These are phyloP conservation scores for Phaeotremella skinneri DNA, from an alignment of 768 basidiomycete species.

Conservation along the genomic window DNA sequence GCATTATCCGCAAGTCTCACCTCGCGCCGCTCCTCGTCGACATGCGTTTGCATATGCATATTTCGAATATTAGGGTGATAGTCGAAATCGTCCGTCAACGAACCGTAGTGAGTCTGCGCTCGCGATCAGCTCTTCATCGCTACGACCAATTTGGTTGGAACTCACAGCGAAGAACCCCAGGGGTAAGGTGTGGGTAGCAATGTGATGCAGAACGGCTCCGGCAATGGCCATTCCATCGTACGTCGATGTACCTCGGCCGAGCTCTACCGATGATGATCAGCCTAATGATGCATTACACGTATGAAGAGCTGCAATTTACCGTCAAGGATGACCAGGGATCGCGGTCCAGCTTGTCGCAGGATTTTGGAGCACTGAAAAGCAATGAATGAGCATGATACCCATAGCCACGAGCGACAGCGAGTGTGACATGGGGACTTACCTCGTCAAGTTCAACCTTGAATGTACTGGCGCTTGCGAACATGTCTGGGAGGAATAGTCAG, in stretches of 20 bases:
- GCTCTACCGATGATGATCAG: slow-evolving; percentile 58
- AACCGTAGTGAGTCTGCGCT: slow-evolving; percentile 79
- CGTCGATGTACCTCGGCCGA: slow-evolving; percentile 93
- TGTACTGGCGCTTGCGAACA: slow-evolving; percentile 57
- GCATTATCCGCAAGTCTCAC: slow-evolving; percentile 55
- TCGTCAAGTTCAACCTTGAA: slow-evolving; percentile 99
- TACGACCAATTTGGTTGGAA: neutral
- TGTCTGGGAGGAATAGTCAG: slow-evolving; percentile 33
- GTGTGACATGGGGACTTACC: slow-evolving; percentile 56
- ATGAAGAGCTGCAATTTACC: slow-evolving; percentile 58
- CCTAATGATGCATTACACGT: neutral
- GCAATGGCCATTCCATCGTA: slow-evolving; percentile 99
- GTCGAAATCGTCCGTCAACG: slow-evolving; percentile 87
- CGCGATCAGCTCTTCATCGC: neutral
- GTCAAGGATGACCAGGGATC: slow-evolving; percentile 89
- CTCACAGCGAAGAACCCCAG: slow-evolving; percentile 81
- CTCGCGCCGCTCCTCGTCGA: slow-evolving; percentile 87
- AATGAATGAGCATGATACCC: too few relatives aligned
- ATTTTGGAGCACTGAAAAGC: slow-evolving; percentile 72
- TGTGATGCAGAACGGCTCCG: slow-evolving; percentile 86
- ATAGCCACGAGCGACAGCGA: too few relatives aligned
- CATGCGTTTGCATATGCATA: slow-evolving; percentile 93
- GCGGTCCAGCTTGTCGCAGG: slow-evolving; percentile 86
- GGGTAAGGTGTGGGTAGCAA: slow-evolving; percentile 87
- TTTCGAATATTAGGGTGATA: slow-evolving; percentile 89